Base-by-base conservation (phyloP, 148 eudicot species). In the Rhododendron williamsianum region DNA sequence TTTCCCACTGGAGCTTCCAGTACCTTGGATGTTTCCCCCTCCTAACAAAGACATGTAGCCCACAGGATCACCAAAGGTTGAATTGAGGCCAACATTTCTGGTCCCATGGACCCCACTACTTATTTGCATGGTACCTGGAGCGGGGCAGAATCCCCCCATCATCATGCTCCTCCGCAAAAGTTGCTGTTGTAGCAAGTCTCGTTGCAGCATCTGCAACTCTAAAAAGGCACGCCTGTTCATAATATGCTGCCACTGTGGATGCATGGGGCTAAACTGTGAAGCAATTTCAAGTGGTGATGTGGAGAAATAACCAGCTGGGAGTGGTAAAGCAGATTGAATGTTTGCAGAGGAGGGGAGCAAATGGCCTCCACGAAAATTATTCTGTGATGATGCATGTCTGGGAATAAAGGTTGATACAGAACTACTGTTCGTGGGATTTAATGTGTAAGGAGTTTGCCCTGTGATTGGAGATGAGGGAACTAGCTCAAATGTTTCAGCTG, bases 241-340 rank as follows among this genome's bases (percentile, higher is more conserved):
- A 30, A 83, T n/a, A 83, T 83, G 38, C 51, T 45, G 84, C 84
- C 84, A 82, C 38, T 82, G 56, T 13, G 84, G 56, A 65, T 82
- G 76, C 84, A 82, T n/a, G 23, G 84, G 76, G 77, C 58, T 67
- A 45, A 82, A 4, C 41, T 67, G 85, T 69, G 78, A 46, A 83
- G 85, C 63, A 69, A 71, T 15, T 45, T 71, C 85, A 71, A 48
- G 85, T 30, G 38, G 60, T 71, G 78, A 10, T 9, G 73, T 48
- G 60, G 78, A 83, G 78, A 71, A 46, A 83, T 48, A 48, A 67
- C 84, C 41, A 71, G 58, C 85, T 30, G 85, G 35, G 25, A 83
- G 43, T 5, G 76, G 78, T 46, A 51, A 51, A 6, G 63, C 18
- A 83, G 85, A 83, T 1, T 83, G 60, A 76, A 48, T 15, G 27